Base-by-base conservation (phyloP, 768 basidiomycete genomes). In the button mushroom (Agaricus bisporus) region DNA sequence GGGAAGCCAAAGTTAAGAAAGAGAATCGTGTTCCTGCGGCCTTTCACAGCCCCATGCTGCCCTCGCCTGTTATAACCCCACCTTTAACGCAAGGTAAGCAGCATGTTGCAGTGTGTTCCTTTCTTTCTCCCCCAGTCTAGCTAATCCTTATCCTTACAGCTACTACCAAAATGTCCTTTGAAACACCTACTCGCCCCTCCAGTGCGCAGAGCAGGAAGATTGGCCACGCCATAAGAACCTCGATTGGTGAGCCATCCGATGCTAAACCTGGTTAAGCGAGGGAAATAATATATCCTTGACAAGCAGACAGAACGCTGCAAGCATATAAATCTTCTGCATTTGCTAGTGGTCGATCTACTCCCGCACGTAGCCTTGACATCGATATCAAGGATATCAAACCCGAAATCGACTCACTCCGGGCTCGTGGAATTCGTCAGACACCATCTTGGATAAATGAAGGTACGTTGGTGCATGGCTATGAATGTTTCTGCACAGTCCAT, bases 271-370 rank as follows among this genome's bases (percentile, higher is more conserved):
- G 20, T 37, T 45, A 20, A 18, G 36, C 26, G n/a, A 41, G 18
- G 17, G 14, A 25, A 14, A 12, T 55, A 45, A 57, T 45, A 37
- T 25, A 11, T 14, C 18, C 15, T 20, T 28, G 41, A n/a, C 35
- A 26, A 26, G 18, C 39, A 88, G 87, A 85, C 63, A 86, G 84
- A 68, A 85, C 84, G 0, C 64, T 85, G 55, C 80, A 78, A 42
- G 66, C 87, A 47, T 86, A 78, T 72, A 89, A 87, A 63, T 77
- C 82, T 2, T 82, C 86, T 1, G 73, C 76, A 1, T 57, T 79
- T 26, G 68, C 71, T 57, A 61, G 61, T 43, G 74, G 70, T 60
- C 72, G 72, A 55, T 73, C 71, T 37, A 76, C 74, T 17, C 72
- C 77, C 5, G 69, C 73, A 2, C 68, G 71, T 17, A 71, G 73